Conservation (phyloP, 176 grass and related monocot species). For the Paspalum vaginatum region DNA sequence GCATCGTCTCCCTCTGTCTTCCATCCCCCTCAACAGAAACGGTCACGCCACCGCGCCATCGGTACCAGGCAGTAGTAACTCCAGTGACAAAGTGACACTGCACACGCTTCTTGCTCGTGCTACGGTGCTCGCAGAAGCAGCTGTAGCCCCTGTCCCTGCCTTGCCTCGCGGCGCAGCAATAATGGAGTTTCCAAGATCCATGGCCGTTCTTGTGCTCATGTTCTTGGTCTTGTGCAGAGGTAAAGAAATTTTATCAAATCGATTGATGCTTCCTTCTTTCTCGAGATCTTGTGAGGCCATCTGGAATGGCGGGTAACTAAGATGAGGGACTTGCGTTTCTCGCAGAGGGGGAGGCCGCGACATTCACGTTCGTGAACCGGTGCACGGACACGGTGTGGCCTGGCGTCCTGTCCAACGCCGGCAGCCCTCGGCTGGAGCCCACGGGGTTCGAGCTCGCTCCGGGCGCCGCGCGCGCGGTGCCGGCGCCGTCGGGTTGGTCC, state of each 20-base stretch:
- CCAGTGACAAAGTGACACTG: conserved; percentile 35
- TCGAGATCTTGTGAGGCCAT: background rate
- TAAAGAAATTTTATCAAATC: background rate
- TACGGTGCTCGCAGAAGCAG: background rate
- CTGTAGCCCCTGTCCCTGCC: background rate
- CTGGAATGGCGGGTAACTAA: background rate
- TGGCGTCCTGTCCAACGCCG: conserved; percentile 72
- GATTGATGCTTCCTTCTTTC: background rate
- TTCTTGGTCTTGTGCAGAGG: conserved; percentile 31
- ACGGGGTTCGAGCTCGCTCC: conserved; percentile 81
- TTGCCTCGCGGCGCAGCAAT: conserved; percentile 23
- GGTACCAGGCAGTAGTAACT: conserved; percentile 7
- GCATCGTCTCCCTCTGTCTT: background rate
- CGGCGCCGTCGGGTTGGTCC: conserved; percentile 76
- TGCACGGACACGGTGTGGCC: conserved; percentile 77
- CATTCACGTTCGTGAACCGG: conserved; percentile 81
- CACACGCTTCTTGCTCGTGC: conserved; percentile 21
- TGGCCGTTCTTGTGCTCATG: conserved; percentile 25
- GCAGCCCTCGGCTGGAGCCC: conserved; percentile 57
- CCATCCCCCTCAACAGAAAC: background rate
- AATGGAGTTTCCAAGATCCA: conserved; percentile 41
- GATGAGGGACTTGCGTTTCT: conserved; percentile 3
- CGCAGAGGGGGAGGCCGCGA: conserved; percentile 55
- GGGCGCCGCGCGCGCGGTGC: conserved; percentile 45
- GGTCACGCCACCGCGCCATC: background rate